Evolutionary conservation across 169 alveolate genomes (phyloP).

Genomic region (Eimeria necatrix): DNA sequence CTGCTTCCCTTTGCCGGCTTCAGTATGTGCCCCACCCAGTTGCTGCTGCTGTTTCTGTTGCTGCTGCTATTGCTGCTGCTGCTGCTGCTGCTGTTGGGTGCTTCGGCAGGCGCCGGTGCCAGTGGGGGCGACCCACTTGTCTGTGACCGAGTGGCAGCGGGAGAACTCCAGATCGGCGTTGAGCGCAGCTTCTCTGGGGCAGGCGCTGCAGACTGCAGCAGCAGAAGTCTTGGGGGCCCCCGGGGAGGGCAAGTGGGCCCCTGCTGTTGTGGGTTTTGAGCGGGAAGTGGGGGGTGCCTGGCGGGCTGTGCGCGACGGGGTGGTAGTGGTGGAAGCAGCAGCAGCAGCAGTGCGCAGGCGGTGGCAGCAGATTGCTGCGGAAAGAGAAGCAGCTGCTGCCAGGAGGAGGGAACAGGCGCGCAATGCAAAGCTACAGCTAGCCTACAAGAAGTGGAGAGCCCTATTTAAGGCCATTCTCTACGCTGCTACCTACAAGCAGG

Average conservation of each 20-base stretch:
- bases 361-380: constrained; percentile 36
- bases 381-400: not conserved
- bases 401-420: not conserved
- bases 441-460: not conserved
- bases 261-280: constrained; percentile 33
- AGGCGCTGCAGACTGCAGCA: constrained; percentile 50
- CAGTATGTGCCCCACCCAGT: not conserved
- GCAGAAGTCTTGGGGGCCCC: constrained; percentile 3
- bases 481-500: not conserved
- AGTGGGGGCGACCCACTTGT: constrained; percentile 63
- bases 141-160: constrained; percentile 19
- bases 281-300: not conserved
- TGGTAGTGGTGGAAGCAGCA: constrained; percentile 5
- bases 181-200: constrained; percentile 36
- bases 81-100: not conserved
- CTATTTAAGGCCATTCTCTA: not conserved
- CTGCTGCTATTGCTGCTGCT: constrained; percentile 50
- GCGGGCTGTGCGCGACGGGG: constrained; percentile 30
- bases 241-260: not conserved
- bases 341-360: constrained; percentile 17
- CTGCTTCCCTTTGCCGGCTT: not conserved
- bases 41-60: not conserved
- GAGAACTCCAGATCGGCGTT: not conserved
- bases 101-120: constrained; percentile 41
- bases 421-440: not conserved